These are phyloP conservation scores for Cladosporium sp. DNA, from an alignment of 2,329 filamentous ascomycete species.

Conservation along the genomic window DNA sequence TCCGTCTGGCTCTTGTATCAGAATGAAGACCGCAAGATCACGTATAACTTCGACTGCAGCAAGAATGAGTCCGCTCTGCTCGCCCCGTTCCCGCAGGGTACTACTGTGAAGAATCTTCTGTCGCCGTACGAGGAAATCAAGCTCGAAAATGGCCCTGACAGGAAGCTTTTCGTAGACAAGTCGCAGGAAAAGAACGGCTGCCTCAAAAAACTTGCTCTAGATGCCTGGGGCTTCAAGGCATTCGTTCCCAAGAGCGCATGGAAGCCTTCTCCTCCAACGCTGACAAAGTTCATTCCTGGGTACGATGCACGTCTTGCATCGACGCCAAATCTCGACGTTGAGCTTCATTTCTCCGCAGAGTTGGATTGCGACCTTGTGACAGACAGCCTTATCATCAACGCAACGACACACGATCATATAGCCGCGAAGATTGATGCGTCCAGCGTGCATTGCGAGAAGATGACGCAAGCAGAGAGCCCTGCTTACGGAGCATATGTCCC, in stretches of 20 bases:
- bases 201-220: constrained; percentile 55
- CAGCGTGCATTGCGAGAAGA: constrained; percentile 39
- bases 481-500: constrained; percentile 55
- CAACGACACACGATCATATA: constrained; percentile 50
- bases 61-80: constrained; percentile 54
- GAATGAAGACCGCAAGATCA: constrained; percentile 51
- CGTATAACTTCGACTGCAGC: constrained; percentile 61
- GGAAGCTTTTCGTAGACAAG: constrained; percentile 45
- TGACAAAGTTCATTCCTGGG: constrained; percentile 62
- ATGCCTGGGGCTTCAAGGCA: constrained; percentile 60
- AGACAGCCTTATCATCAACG: constrained; percentile 53
- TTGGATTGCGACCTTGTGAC: constrained; percentile 63
- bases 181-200: constrained; percentile 58
- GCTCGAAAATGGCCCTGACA: constrained; percentile 50
- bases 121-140: constrained; percentile 60
- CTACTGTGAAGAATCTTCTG: constrained; percentile 64
- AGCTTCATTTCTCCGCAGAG: constrained; percentile 60
- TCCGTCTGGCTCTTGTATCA: constrained; percentile 56
- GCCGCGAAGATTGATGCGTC: constrained; percentile 50
- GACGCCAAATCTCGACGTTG: constrained; percentile 49
- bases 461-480: constrained; percentile 43
- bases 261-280: constrained; percentile 55
- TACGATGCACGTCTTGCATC: constrained; percentile 62
- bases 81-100: constrained; percentile 57
- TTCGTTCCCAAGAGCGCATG: constrained; percentile 59